Percentiles rank a stretch among this genome's conserved stretches.
phyloP scores from a whole-genome alignment of 805 yeast species.

The Cyberlindnera mrakii region DNA sequence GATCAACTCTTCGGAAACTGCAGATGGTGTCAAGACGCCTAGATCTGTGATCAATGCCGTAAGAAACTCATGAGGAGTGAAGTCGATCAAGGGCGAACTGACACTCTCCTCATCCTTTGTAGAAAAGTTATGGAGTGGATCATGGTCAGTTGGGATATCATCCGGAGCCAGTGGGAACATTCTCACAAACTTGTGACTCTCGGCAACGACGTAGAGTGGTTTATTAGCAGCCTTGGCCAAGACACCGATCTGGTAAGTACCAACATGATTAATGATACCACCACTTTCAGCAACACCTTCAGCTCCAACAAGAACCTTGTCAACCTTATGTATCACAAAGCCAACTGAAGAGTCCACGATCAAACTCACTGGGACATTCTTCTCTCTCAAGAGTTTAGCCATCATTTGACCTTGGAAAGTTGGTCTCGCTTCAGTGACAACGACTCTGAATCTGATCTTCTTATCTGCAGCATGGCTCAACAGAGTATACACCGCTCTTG shows the following conservation, averaged over 20 bases:
- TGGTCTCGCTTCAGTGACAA: constrained; percentile 91
- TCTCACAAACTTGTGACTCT: constrained; percentile 92
- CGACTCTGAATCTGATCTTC: constrained; percentile 78
- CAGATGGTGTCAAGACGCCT: constrained; percentile 95
- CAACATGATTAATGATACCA: constrained; percentile 92
- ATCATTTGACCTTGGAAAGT: constrained; percentile 66
- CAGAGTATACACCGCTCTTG: constrained; percentile 82
- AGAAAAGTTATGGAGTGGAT: constrained; percentile 38
- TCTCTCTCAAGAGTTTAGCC: constrained; percentile 59
- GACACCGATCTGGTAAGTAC: constrained; percentile 92
- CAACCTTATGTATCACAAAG: constrained; percentile 81
- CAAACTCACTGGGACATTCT: constrained; percentile 80
- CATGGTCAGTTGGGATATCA: constrained; percentile 65
- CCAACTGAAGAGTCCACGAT: constrained; percentile 95
- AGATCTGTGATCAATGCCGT: constrained; percentile 94
- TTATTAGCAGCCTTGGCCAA: constrained; percentile 85
- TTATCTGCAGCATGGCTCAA: constrained; percentile 72
- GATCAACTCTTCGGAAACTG: constrained; percentile 96
- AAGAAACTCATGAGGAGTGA: constrained; percentile 91
- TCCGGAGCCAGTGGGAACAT: constrained; percentile 91
- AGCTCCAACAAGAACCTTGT: constrained; percentile 94
- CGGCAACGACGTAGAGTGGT: constrained; percentile 92
- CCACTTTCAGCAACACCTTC: constrained; percentile 99
- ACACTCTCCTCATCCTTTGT: constrained; percentile 30
- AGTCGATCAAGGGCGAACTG: constrained; percentile 65